Evolutionary conservation across 2,329 filamentous ascomycete species (phyloP).

Genomic region (Fusarium nodosum): DNA sequence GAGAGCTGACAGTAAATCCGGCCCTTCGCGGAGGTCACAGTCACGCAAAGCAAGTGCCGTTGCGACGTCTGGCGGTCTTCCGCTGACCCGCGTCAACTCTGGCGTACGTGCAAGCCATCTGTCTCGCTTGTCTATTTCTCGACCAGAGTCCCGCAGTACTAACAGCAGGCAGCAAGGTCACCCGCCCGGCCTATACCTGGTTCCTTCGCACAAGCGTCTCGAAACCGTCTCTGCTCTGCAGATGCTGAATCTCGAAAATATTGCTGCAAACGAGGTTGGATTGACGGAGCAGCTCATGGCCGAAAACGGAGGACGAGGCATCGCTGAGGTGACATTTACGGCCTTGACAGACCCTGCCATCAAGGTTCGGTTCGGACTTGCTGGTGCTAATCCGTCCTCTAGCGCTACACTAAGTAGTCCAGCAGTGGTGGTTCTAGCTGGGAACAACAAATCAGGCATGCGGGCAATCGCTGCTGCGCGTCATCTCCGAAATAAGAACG

Average conservation of each 20-base stretch:
- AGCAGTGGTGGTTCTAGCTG: slow-evolving; percentile 82
- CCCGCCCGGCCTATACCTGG: slow-evolving; percentile 65
- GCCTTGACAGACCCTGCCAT: slow-evolving; percentile 74
- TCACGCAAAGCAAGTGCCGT: slow-evolving; percentile 68
- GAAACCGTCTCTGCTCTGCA: slow-evolving; percentile 80
- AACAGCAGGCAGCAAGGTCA: slow-evolving; percentile 54
- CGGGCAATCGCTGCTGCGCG: slow-evolving; percentile 87
- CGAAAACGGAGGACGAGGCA: slow-evolving; percentile 89
- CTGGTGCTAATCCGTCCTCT: slow-evolving; percentile 55
- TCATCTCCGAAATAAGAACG: slow-evolving; percentile 85
- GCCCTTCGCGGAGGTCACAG: slow-evolving; percentile 64
- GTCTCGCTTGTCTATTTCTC: slow-evolving; percentile 52
- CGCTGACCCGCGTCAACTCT: slow-evolving; percentile 64
- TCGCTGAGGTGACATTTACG: slow-evolving; percentile 84
- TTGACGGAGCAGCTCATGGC: slow-evolving; percentile 91
- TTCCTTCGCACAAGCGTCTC: slow-evolving; percentile 68
- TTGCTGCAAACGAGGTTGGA: slow-evolving; percentile 87
- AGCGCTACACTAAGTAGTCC: slow-evolving; percentile 52
- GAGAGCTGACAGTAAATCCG: slow-evolving; percentile 67
- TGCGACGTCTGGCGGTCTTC: slow-evolving; percentile 55
- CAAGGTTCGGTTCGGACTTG: slow-evolving; percentile 64
- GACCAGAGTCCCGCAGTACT: slow-evolving; percentile 53
- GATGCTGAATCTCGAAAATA: slow-evolving; percentile 93
- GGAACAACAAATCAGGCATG: slow-evolving; percentile 92
- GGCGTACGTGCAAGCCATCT: slow-evolving; percentile 55